Base-by-base conservation (phyloP, 2,329 filamentous ascomycete genomes). In the Phoma herbarum region DNA sequence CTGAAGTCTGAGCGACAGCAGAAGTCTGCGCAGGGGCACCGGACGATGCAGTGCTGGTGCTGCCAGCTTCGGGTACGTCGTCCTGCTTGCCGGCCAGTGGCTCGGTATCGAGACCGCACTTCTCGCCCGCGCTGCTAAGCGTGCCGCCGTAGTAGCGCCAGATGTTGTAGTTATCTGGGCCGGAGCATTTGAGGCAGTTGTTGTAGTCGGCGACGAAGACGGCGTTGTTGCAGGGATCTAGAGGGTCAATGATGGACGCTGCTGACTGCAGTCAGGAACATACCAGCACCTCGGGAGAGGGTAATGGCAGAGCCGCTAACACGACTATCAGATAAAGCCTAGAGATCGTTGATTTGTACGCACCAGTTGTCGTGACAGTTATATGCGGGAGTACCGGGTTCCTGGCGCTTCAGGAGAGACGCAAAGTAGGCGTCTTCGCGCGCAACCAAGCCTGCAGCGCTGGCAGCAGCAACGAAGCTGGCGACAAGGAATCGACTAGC, bases 301-400 rank as follows among this genome's bases (percentile, higher is more conserved):
- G 81, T 79, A 25, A 70, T 69, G 43, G 69, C 68, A 23, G 62
- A 63, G n/a, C 68, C 68, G 68, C 39, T 42, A 37, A 72, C 67
- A 18, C n/a, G n/a, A 9, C 18, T 12, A 14, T 39, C 26, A 52
- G 44, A n/a, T n/a, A n/a, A n/a, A n/a, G n/a, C n/a, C n/a, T n/a
- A n/a, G n/a, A n/a, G n/a, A n/a, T n/a, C n/a, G n/a, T n/a, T n/a
- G n/a, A n/a, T n/a, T n/a, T 11, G 8, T 47, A 37, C 16, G 8
- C 18, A 72, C 79, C 82, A 84, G 69, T 80, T 79, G 63, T 79
- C 77, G 62, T 84, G 82, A 71, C 83, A 85, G 41, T 83, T 73
- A 65, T 80, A 83, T 7, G 72, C 61, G 5, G 80, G 75, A 5
- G 77, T 78, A 6, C 80, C 81, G 12, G 80, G 79, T 18, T 78